Evolutionary conservation across 129 eudicot species (phyloP).

Genomic region (Daucus carota): DNA sequence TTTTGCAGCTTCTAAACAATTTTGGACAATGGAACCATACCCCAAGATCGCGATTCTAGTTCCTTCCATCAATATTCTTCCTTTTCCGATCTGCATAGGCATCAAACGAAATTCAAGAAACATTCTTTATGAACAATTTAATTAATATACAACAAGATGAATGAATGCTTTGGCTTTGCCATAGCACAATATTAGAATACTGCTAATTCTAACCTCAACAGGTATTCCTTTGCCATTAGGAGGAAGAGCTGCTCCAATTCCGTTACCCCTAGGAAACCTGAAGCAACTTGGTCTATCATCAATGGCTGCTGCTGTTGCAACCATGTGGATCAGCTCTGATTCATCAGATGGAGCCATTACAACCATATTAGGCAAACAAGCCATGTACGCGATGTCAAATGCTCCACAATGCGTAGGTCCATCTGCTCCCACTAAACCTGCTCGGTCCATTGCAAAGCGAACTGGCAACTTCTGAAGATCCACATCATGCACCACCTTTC

Average conservation of each 20-base stretch:
- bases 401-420: conserved; percentile 32
- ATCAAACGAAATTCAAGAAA: neutral
- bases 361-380: conserved; percentile 40
- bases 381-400: conserved; percentile 30
- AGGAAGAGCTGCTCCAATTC: conserved; percentile 10
- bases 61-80: conserved; percentile 17
- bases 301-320: conserved; percentile 27
- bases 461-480: conserved; percentile 23
- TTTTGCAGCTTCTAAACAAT: conserved; percentile 11
- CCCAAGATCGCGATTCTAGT: conserved; percentile 8
- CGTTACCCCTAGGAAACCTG: conserved; percentile 22
- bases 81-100: conserved; percentile 14
- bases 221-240: conserved; percentile 7
- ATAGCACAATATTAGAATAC: neutral
- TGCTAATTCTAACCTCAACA: neutral
- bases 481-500: conserved; percentile 22
- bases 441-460: conserved; percentile 35
- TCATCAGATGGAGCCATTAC: conserved; percentile 47
- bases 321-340: conserved; percentile 31
- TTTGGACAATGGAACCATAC: conserved; percentile 9
- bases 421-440: conserved; percentile 37
- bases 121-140: neutral
- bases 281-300: conserved; percentile 25
- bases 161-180: neutral
- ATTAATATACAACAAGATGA: neutral